Percentiles rank a stretch among this genome's conserved stretches.
phyloP scores from a whole-genome alignment of 2,329 filamentous ascomycete species.

The Epichloe bromicola region DNA sequence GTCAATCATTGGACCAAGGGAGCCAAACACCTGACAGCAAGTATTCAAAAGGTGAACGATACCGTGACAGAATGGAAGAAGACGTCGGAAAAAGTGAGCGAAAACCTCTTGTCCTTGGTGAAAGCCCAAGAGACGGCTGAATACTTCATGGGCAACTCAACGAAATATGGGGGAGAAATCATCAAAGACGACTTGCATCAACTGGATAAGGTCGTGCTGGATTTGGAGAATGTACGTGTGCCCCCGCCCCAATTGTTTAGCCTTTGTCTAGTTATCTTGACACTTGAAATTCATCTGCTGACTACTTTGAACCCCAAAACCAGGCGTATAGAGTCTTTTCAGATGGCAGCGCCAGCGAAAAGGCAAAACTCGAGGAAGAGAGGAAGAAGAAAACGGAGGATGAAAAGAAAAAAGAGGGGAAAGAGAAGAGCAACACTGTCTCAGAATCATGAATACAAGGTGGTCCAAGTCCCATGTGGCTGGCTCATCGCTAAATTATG shows the following conservation, averaged over 20 bases:
- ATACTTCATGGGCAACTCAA: not conserved
- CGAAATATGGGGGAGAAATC: not conserved
- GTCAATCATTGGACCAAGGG: not conserved
- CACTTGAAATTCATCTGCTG: not conserved
- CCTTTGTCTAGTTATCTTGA: not conserved
- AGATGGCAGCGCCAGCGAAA: not conserved
- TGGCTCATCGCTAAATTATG: too few relatives aligned
- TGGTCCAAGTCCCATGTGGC: not conserved
- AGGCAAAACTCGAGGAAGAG: not conserved
- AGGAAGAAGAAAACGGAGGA: not conserved
- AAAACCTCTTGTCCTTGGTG: not conserved
- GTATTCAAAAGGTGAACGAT: not conserved
- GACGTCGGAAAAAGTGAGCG: not conserved
- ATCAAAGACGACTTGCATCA: constrained; percentile 2
- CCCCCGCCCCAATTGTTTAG: not conserved
- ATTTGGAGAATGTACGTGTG: not conserved
- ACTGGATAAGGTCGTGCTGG: not conserved
- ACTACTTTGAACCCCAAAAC: not conserved
- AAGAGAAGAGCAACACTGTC: not conserved
- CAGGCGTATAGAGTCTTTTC: not conserved
- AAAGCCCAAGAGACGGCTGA: not conserved
- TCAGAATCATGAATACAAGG: not conserved
- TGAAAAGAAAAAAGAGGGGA: not conserved
- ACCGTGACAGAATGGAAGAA: not conserved
- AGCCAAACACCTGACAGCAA: not conserved